Evolutionary conservation across 2,329 filamentous ascomycete species (phyloP).

Genomic region (Eutypa lata): DNA sequence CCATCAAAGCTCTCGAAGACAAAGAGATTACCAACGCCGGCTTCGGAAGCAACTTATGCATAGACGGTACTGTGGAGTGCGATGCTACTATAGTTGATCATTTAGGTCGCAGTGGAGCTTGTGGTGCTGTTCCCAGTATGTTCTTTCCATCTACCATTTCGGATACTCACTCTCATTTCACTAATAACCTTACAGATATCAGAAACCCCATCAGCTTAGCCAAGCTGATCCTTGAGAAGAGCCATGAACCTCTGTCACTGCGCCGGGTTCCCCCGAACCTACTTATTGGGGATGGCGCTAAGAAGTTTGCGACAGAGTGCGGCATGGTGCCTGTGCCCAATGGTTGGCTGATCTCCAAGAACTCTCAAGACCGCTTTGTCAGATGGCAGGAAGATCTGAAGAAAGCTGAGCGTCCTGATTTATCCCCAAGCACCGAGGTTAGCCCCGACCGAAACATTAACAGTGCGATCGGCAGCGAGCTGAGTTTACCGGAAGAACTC

Average conservation of each 20-base stretch:
- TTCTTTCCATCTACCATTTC: constrained; percentile 18
- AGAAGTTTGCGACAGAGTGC: constrained; percentile 78
- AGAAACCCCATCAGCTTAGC: constrained; percentile 90
- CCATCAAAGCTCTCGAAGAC: constrained; percentile 85
- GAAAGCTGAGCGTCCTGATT: constrained; percentile 51
- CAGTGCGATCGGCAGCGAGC: constrained; percentile 8
- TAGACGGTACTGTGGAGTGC: constrained; percentile 88
- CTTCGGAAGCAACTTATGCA: constrained; percentile 89
- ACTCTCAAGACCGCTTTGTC: constrained; percentile 72
- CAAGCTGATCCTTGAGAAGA: constrained; percentile 75
- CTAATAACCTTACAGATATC: constrained; percentile 62
- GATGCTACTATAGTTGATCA: constrained; percentile 94
- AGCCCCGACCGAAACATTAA: constrained; percentile 9
- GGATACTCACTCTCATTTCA: neutral
- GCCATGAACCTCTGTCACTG: constrained; percentile 73
- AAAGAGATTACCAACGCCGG: constrained; percentile 95
- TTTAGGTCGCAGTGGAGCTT: constrained; percentile 84
- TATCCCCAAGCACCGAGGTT: constrained; percentile 21
- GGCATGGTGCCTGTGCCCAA: constrained; percentile 71
- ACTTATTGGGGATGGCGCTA: constrained; percentile 81
- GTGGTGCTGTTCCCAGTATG: constrained; percentile 85
- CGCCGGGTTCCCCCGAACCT: constrained; percentile 90
- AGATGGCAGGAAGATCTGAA: constrained; percentile 76
- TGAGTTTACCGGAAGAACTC: constrained; percentile 11
- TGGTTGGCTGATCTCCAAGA: constrained; percentile 75